Evolutionary conservation across 2,329 filamentous ascomycete genomes (phyloP).

Genomic region (Lecanosticta acicola): DNA sequence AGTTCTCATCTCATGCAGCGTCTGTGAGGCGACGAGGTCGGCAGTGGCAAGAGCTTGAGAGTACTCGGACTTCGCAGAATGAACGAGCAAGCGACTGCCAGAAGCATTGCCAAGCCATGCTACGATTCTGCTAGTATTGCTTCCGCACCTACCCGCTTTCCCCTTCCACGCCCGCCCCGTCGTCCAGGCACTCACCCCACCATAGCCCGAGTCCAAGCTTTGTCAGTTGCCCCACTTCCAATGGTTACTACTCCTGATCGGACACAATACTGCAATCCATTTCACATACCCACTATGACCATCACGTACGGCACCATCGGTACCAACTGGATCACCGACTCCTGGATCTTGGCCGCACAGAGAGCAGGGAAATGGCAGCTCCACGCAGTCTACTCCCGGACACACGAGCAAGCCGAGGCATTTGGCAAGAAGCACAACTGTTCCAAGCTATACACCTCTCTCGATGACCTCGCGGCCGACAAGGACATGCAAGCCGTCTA

Average conservation of each 20-base stretch:
- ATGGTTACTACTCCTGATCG: background rate
- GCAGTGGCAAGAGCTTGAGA: no score
- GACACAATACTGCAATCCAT: no score
- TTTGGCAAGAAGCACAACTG: conserved; percentile 41
- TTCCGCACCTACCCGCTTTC: no score
- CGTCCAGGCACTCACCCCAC: background rate
- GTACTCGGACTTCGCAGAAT: no score
- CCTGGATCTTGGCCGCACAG: conserved; percentile 41
- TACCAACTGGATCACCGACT: conserved; percentile 47
- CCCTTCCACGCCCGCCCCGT: no score
- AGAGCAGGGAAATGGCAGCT: conserved; percentile 42
- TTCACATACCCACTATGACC: conserved; percentile 11
- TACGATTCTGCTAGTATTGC: no score
- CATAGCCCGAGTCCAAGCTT: background rate
- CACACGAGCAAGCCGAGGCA: conserved; percentile 37
- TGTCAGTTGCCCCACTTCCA: background rate
- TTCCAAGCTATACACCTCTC: conserved; percentile 36
- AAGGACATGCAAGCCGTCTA: conserved; percentile 40
- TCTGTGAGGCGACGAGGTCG: no score
- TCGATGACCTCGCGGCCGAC: conserved; percentile 37
- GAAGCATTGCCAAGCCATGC: no score
- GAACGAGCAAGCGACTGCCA: no score
- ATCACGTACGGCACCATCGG: conserved; percentile 45
- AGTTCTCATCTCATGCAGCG: no score
- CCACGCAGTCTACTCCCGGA: conserved; percentile 44